Conservation (phyloP, 2,329 filamentous ascomycete genomes). For the Fusarium decemcellulare region DNA sequence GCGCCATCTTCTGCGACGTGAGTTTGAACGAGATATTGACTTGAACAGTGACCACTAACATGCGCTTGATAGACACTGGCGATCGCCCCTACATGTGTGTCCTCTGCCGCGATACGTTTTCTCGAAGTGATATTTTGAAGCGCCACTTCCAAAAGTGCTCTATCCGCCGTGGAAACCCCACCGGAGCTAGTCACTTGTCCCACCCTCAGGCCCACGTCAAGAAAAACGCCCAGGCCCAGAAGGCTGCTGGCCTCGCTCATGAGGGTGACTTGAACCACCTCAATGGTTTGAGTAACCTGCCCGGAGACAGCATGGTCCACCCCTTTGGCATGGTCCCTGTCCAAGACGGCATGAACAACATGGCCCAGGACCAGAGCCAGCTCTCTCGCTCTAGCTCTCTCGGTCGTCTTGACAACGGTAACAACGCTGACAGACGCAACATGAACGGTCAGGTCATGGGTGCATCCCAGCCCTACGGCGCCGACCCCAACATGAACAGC, state of each 20-base stretch:
- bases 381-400: conserved; percentile 74
- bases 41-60: conserved; percentile 45
- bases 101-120: conserved; percentile 97
- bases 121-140: conserved; percentile 97
- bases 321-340: conserved; percentile 71
- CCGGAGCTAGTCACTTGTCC: conserved; percentile 92
- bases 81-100: conserved; percentile 99
- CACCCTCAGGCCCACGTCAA: conserved; percentile 92
- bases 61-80: conserved; percentile 80
- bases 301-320: conserved; percentile 70
- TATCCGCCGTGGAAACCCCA: conserved; percentile 94
- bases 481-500: conserved; percentile 74
- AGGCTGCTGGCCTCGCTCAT: conserved; percentile 65
- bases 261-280: conserved; percentile 72
- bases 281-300: conserved; percentile 72
- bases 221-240: conserved; percentile 76
- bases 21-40: conserved; percentile 64
- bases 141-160: conserved; percentile 99
- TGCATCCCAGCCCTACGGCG: conserved; percentile 69
- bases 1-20: conserved; percentile 94
- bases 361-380: conserved; percentile 73
- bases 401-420: conserved; percentile 69
- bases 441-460: conserved; percentile 67
- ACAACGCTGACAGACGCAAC: conserved; percentile 69
- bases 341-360: conserved; percentile 71